phyloP scores from a whole-genome alignment of 495 filamentous ascomycete genomes.

The Geoglossum glabrum region DNA sequence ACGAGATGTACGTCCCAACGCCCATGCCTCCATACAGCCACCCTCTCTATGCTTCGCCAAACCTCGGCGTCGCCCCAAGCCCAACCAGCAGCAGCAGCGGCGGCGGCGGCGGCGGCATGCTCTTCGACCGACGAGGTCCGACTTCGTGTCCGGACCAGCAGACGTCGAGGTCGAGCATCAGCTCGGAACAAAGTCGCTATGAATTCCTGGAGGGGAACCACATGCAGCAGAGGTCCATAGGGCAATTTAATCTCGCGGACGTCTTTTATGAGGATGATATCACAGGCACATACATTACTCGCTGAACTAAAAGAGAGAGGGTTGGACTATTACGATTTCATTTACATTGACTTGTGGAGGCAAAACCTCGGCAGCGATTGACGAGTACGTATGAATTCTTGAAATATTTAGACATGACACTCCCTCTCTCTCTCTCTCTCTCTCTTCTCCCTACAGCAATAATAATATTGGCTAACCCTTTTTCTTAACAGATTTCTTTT shows the following conservation, averaged over 20 bases:
- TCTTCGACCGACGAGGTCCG: neutral
- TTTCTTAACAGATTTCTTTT: too few species aligned
- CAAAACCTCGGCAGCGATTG: too few species aligned
- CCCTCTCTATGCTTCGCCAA: neutral
- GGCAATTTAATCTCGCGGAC: constrained; percentile 16
- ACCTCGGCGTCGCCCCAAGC: neutral
- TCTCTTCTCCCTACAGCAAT: too few species aligned
- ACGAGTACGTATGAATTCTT: too few species aligned
- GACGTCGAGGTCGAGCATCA: constrained; percentile 14
- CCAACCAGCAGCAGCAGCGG: constrained; percentile 1
- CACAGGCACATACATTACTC: constrained; percentile 14
- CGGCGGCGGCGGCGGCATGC: neutral
- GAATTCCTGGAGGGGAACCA: constrained; percentile 14
- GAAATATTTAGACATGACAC: too few species aligned
- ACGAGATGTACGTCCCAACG: neutral
- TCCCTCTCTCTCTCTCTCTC: too few species aligned
- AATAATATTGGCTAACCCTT: too few species aligned
- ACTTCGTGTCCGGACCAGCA: constrained; percentile 1
- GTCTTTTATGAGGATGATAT: constrained; percentile 25
- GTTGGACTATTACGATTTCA: too few species aligned
- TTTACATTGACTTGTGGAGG: too few species aligned
- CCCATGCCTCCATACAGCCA: neutral
- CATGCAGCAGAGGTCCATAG: constrained; percentile 10
- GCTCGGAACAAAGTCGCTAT: constrained; percentile 16
- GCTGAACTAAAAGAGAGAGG: neutral